phyloP scores from a whole-genome alignment of 2,329 filamentous ascomycete species.

The Trichoderma atrobrunneum region DNA sequence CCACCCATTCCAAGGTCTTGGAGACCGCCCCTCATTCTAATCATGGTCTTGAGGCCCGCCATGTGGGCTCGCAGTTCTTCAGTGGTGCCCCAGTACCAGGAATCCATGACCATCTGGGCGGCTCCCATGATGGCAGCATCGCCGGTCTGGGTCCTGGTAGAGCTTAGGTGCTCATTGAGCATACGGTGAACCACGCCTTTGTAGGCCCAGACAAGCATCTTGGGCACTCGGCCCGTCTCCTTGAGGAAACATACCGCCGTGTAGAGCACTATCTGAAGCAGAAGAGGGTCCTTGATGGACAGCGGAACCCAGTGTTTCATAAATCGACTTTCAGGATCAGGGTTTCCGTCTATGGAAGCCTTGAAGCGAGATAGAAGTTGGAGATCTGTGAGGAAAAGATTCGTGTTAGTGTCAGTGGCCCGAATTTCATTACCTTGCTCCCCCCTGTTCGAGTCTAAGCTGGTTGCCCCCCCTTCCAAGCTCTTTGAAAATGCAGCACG shows the following conservation, averaged over 20 bases:
- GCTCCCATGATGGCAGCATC: constrained; percentile 49
- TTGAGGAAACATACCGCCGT: constrained; percentile 51
- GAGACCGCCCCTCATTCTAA: constrained; percentile 46
- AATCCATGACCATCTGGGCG: constrained; percentile 48
- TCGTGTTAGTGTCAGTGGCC: background rate
- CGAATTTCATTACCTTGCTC: background rate
- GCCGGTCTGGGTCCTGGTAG: constrained; percentile 36
- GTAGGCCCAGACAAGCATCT: constrained; percentile 41
- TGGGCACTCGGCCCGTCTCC: constrained; percentile 47
- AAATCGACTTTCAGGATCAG: constrained; percentile 43
- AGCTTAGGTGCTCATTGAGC: constrained; percentile 47
- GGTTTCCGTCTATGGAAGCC: constrained; percentile 48
- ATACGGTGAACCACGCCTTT: constrained; percentile 44
- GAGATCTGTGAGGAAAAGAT: constrained; percentile 36
- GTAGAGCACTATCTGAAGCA: constrained; percentile 49
- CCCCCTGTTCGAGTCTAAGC: background rate
- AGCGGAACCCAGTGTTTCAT: constrained; percentile 48
- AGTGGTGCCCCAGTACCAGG: constrained; percentile 54
- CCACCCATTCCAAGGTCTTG: constrained; percentile 46
- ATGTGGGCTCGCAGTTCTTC: constrained; percentile 46
- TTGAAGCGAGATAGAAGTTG: constrained; percentile 51
- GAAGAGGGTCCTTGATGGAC: constrained; percentile 48
- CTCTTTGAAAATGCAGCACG: background rate
- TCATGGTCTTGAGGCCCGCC: constrained; percentile 47
- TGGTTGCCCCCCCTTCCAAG: background rate